phyloP scores from a whole-genome alignment of 495 filamentous ascomycete genomes.

The Podospora conica region DNA sequence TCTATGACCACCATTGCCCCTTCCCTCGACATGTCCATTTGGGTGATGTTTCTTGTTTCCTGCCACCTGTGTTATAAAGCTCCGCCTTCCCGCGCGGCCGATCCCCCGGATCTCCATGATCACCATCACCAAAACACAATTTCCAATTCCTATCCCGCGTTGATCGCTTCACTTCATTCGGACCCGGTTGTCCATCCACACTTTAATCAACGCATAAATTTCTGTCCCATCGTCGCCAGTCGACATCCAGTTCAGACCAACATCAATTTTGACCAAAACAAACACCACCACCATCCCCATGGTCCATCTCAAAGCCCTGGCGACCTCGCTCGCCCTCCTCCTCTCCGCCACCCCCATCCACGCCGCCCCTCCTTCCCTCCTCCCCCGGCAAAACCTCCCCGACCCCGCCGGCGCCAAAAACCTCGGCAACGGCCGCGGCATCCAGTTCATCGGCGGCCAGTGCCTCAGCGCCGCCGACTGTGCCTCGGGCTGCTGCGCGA shows the following conservation, averaged over 20 bases:
- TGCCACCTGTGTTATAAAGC: conserved; percentile 1
- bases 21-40: neutral
- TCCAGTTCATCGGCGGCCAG: conserved; percentile 41
- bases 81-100: neutral
- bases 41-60: conserved; percentile 1
- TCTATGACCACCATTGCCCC: neutral
- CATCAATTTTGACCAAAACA: neutral
- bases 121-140: neutral
- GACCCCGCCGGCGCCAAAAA: conserved; percentile 33
- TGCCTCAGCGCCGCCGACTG: conserved; percentile 39
- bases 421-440: conserved; percentile 33
- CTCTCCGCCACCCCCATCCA: conserved; percentile 43
- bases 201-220: neutral
- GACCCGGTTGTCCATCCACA: conserved; percentile 12
- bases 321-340: conserved; percentile 32
- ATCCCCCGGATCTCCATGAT: neutral
- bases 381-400: conserved; percentile 35
- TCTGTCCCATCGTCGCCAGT: conserved; percentile 10
- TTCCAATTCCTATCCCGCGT: neutral
- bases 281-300: conserved; percentile 11
- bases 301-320: conserved; percentile 19
- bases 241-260: neutral
- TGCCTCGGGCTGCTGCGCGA: conserved; percentile 35
- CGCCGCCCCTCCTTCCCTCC: conserved; percentile 48
- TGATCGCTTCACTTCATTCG: neutral